Conservation (phyloP, 257 asterid species). For the Anisodus acutangulus region DNA sequence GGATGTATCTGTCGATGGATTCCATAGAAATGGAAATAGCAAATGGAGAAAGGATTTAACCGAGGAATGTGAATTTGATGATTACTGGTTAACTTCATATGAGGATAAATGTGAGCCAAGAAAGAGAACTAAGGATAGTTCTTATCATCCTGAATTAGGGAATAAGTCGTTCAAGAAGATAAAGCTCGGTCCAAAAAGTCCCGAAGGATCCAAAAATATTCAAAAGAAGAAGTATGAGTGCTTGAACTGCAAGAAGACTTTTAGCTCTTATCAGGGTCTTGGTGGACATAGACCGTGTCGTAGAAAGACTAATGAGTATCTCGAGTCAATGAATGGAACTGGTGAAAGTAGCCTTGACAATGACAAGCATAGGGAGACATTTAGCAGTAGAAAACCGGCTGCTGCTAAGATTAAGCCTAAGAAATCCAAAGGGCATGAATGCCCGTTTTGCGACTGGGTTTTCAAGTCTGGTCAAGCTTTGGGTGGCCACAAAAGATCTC, state of each 20-base stretch:
- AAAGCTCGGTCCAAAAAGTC: slow-evolving; percentile 40
- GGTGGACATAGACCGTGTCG: slow-evolving; percentile 98
- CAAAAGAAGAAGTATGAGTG: slow-evolving; percentile 73
- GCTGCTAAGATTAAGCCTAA: slow-evolving; percentile 47
- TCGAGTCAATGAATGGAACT: slow-evolving; percentile 57
- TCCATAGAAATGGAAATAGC: slow-evolving; percentile 35
- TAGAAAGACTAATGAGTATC: slow-evolving; percentile 47
- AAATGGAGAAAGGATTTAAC: slow-evolving; percentile 37
- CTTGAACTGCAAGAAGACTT: slow-evolving; percentile 78
- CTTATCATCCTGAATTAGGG: slow-evolving; percentile 42
- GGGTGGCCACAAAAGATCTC: slow-evolving; percentile 96
- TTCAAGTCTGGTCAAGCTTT: slow-evolving; percentile 96
- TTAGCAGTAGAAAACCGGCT: slow-evolving; percentile 44
- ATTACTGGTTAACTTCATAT: slow-evolving; percentile 32
- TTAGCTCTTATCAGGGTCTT: slow-evolving; percentile 86
- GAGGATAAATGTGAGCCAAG: slow-evolving; percentile 44
- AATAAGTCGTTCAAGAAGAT: slow-evolving; percentile 41
- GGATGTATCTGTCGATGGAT: slow-evolving; percentile 62
- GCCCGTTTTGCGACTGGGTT: slow-evolving; percentile 76
- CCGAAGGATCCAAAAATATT: slow-evolving; percentile 37
- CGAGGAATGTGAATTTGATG: slow-evolving; percentile 40
- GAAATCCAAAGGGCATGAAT: slow-evolving; percentile 67
- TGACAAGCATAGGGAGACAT: slow-evolving; percentile 46
- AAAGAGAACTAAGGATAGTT: slow-evolving; percentile 46
- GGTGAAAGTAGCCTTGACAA: slow-evolving; percentile 68